These are phyloP conservation scores for Pyrenula aspistea DNA, from an alignment of 495 filamentous ascomycete species.

Conservation along the genomic window DNA sequence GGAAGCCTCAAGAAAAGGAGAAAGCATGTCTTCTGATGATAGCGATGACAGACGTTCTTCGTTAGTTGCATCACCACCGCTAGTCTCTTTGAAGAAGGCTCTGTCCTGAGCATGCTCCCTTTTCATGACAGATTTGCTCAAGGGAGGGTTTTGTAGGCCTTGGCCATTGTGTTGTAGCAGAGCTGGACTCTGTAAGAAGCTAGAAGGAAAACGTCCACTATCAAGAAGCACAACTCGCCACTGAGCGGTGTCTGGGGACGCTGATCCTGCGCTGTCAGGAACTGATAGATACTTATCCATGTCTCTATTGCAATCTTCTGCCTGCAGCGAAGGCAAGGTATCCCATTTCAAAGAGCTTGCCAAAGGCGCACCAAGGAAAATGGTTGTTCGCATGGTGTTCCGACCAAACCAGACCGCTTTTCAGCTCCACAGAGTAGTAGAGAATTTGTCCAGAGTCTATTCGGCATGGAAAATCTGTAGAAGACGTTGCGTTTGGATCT, in stretches of 20 bases:
- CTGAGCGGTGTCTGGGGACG: not conserved
- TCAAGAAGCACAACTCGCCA: not conserved
- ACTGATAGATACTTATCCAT: not conserved
- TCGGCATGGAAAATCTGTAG: not conserved
- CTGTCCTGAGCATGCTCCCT: not conserved
- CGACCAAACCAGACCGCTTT: not conserved
- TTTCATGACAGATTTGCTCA: not conserved
- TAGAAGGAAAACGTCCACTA: not conserved
- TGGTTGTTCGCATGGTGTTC: not conserved
- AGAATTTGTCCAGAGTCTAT: no score
- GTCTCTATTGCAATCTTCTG: not conserved
- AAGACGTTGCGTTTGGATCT: not conserved
- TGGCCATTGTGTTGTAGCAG: not conserved
- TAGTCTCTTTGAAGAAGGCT: not conserved
- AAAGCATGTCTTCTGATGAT: not conserved
- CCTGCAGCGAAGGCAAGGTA: not conserved
- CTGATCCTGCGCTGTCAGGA: not conserved
- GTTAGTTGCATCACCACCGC: not conserved
- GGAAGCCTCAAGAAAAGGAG: not conserved
- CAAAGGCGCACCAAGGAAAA: not conserved
- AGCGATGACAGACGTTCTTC: no score
- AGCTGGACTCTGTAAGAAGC: no score
- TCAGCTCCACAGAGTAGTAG: not conserved
- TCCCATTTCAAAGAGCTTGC: not conserved
- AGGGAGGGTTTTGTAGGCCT: not conserved